Conservation (phyloP, 192 early-diverging fungal species). For the Coemansia erecta region DNA sequence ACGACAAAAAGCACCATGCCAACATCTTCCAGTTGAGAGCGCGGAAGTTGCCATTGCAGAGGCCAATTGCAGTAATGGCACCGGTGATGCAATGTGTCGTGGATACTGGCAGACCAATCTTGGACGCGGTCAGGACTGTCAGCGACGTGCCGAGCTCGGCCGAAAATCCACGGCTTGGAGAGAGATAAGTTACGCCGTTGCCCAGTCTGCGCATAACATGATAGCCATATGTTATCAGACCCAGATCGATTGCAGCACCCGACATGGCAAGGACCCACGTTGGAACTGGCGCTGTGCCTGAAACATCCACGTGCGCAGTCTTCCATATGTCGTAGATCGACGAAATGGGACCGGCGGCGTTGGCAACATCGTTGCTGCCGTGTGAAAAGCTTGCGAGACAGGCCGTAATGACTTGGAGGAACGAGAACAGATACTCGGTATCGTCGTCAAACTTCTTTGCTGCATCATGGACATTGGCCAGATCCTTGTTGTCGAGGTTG, state of each 20-base stretch:
- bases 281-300: constrained; percentile 62
- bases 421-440: constrained; percentile 79
- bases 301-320: constrained; percentile 45
- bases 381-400: constrained; percentile 82
- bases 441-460: constrained; percentile 69
- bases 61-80: constrained; percentile 69
- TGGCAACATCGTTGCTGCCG: constrained; percentile 84
- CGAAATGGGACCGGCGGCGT: constrained; percentile 78
- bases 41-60: constrained; percentile 64
- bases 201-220: constrained; percentile 75
- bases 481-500: constrained; percentile 49
- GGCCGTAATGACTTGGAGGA: constrained; percentile 78
- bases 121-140: constrained; percentile 78
- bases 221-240: constrained; percentile 73
- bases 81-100: constrained; percentile 85
- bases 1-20: constrained; percentile 63
- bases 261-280: constrained; percentile 73
- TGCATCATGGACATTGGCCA: constrained; percentile 58
- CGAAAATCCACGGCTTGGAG: constrained; percentile 76
- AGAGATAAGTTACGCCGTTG: constrained; percentile 81
- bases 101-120: constrained; percentile 75
- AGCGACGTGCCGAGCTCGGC: constrained; percentile 74
- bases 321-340: constrained; percentile 74
- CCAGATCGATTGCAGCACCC: constrained; percentile 73
- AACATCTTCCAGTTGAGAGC: constrained; percentile 77